phyloP scores from a whole-genome alignment of 192 early-diverging fungal genomes.

The Backusella circina region DNA sequence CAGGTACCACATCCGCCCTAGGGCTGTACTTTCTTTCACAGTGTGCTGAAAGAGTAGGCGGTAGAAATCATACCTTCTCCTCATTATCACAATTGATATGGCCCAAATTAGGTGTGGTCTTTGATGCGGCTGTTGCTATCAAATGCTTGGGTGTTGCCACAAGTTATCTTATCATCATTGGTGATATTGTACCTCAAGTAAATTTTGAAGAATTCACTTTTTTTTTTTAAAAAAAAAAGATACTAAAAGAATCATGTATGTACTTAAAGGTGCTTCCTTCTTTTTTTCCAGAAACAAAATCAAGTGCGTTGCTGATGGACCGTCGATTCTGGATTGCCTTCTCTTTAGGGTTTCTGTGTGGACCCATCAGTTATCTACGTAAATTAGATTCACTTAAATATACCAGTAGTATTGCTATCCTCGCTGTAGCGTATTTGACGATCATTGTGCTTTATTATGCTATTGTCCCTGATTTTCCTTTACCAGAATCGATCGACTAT shows the following conservation, averaged over 20 bases:
- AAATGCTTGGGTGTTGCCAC: constrained; percentile 98
- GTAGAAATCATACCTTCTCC: constrained; percentile 86
- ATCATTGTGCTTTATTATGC: constrained; percentile 80
- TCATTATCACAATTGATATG: constrained; percentile 90
- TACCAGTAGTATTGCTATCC: constrained; percentile 83
- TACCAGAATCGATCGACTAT: constrained; percentile 51
- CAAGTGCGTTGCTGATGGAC: constrained; percentile 41
- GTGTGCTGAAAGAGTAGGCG: constrained; percentile 68
- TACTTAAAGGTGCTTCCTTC: constrained; percentile 11
- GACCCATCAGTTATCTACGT: constrained; percentile 79
- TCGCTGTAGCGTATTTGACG: constrained; percentile 81
- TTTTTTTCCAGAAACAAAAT: neutral
- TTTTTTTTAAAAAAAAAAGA: neutral
- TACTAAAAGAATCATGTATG: neutral
- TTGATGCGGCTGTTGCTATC: constrained; percentile 93
- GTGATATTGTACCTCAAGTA: constrained; percentile 85
- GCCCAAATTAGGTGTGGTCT: constrained; percentile 80
- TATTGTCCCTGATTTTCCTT: constrained; percentile 49
- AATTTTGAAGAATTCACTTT: neutral
- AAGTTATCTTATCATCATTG: constrained; percentile 93
- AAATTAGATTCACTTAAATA: constrained; percentile 88
- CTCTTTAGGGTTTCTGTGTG: constrained; percentile 57
- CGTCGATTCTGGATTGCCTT: constrained; percentile 85
- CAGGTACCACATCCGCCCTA: constrained; percentile 67
- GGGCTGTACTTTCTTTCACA: constrained; percentile 84